Evolutionary conservation across 73 alveolate genomes (phyloP), one percentile per base, ranked within the genome.

Genomic region (Paramecium sexaurelia): DNA sequence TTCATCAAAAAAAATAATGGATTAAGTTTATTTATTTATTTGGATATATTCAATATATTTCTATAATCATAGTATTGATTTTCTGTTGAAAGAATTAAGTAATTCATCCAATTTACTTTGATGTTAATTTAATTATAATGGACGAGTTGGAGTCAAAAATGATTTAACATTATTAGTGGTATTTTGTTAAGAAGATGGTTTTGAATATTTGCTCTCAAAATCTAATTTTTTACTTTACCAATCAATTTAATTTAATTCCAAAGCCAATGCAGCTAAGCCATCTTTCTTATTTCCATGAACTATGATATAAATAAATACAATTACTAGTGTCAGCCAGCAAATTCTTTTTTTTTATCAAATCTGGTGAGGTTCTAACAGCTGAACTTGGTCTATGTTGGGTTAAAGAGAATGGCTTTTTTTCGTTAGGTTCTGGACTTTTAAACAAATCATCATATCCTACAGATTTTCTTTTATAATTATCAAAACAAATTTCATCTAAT

Each of bases 101-200:
- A 73, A 36, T 36, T 73, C 66, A 73, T 73, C 87, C 43, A 73
- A 39, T 73, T 73, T 73, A 20, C 87, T 73, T 73, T 73, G 32
- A 39, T 73, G 66, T 13, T 32, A 66, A 39, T 36, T 39, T 20
- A 73, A 36, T 73, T 39, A 36, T 20, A 36, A 73, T 1, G 87
- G 87, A 27, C 87, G 32, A 61, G 20, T 61, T 4, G 83, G 43
- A 61, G 26, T 61, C 6, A 61, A 29, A 26, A 61, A 29, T 22
- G 39, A 61, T 11, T 61, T 61, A 0, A 7, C n/a, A 51, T 17
- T 51, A 20, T 61, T 61, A 0, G 24, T 7, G 17, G 7, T 51
- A 20, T 51, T 51, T 36, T 32, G n/a, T 73, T 73, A 22, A 39
- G 17, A 33, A 3, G 66, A 11, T 36, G 55, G 33, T 33, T 73